A percentile compares a stretch with the other conserved stretches of the same genome.
Conservation (phyloP, 208 protist species). For the Trichomonas gallinae region DNA sequence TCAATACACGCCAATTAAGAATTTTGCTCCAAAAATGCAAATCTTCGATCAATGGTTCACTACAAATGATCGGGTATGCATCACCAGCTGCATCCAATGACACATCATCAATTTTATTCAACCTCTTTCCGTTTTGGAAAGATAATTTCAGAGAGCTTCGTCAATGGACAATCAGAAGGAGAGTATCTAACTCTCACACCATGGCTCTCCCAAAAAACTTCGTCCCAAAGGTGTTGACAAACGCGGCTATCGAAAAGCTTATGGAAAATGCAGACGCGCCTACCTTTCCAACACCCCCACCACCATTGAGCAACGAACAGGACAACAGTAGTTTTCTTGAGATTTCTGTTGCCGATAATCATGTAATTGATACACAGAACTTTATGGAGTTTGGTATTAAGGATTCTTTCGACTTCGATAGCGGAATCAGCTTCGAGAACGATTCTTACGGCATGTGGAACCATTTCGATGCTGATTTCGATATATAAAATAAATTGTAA, state of each 20-base stretch:
- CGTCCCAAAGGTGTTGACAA: neutral
- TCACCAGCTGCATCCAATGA: neutral
- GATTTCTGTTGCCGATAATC: neutral
- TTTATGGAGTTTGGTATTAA: neutral
- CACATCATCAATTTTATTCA: neutral
- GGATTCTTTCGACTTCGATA: neutral
- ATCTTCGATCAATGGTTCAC: slow-evolving; percentile 3
- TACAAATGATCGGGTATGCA: neutral
- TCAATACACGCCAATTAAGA: neutral
- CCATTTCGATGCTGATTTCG: neutral
- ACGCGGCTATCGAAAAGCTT: neutral
- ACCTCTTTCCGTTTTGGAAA: neutral
- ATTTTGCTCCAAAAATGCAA: neutral
- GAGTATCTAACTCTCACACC: neutral
- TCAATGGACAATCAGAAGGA: neutral
- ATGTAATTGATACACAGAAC: neutral
- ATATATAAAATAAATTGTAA: neutral
- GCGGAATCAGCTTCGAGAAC: neutral
- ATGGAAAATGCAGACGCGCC: neutral
- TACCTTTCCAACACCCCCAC: neutral
- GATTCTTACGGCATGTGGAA: neutral
- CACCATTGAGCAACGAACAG: neutral
- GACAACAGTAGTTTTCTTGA: neutral
- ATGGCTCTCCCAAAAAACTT: neutral
- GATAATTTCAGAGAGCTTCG: neutral